These are phyloP conservation scores for Elaeis guineensis DNA, from an alignment of 176 grass and related monocot species.

Conservation along the genomic window DNA sequence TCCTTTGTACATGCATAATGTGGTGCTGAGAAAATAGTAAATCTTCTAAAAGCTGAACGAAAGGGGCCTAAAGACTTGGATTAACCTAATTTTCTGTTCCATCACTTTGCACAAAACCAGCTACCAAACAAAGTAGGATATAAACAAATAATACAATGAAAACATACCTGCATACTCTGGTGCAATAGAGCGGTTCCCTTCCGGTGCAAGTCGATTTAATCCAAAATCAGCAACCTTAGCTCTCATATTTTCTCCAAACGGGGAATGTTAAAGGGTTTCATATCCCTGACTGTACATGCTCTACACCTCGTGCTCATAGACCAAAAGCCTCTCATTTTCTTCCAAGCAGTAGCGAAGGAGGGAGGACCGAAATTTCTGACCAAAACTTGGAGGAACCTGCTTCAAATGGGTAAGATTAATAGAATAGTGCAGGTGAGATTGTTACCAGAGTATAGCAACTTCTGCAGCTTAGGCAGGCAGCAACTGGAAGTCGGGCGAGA, in stretches of 20 bases:
- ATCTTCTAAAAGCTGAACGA: too few relatives aligned
- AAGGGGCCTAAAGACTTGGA: too few relatives aligned
- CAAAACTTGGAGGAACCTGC: too few relatives aligned
- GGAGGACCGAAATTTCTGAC: conserved; percentile 16
- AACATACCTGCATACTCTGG: conserved; percentile 18
- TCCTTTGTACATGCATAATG: too few relatives aligned
- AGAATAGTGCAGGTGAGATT: conserved; percentile 4
- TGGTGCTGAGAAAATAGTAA: too few relatives aligned
- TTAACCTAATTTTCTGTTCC: too few relatives aligned
- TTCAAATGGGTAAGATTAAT: too few relatives aligned
- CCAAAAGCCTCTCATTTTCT: conserved; percentile 20
- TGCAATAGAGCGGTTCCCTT: conserved; percentile 10
- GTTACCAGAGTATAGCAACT: conserved; percentile 19
- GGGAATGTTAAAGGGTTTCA: conserved; percentile 6
- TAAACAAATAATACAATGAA: not conserved
- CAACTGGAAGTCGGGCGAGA: conserved; percentile 18
- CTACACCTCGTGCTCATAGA: conserved; percentile 23
- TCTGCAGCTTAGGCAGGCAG: not conserved
- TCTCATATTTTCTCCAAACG: conserved; percentile 20
- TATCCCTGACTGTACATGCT: conserved; percentile 12
- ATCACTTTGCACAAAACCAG: too few relatives aligned
- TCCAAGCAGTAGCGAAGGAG: conserved; percentile 22
- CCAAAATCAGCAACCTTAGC: conserved; percentile 28
- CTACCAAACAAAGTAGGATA: not conserved
- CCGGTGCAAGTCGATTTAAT: conserved; percentile 15